Evolutionary conservation across 768 basidiomycete genomes (phyloP), one percentile per base, ranked within the genome.

Genomic region (Lactarius hatsudake): DNA sequence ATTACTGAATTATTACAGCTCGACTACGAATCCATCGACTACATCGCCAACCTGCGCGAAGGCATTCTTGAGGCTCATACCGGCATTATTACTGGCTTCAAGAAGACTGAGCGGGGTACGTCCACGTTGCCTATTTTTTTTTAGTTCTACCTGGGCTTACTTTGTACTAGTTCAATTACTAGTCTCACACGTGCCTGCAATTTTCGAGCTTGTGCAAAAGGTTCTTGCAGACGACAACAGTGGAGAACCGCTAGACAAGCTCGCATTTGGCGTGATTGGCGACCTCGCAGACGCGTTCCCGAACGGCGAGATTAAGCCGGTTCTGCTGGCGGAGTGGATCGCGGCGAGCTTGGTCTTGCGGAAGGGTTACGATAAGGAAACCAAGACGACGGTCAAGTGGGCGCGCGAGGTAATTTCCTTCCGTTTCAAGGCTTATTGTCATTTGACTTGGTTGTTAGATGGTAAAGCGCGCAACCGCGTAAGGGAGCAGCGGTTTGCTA

Each of bases 31-130:
- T 85, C 96, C 64, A 84, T 96, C 64, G 97, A 99, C 71, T 98
- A 98, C 74, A 93, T 96, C 55, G 83, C 86, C 62, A 86, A 86
- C 62, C 83, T 99, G 64, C 87, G 97, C 43, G 97, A 98, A 73
- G 94, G 94, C 55, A 98, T 99, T 71, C 80, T 98, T 38, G 97
- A 99, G 76, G 96, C 97, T 2, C 98, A 97, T 73, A 96, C 93
- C 5, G 96, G 96, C 30, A 89, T 99, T 69, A 88, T 98, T 67
- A 89, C 93, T 43, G 95, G 91, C 0, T 80, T 98, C 74, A 96
- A 95, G 81, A 87, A 87, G 72, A 90, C 90, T 1, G 84, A 86
- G 26, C 88, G 93, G 79, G 85, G 94, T 92, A 71, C 12, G 53
- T 64, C 30, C 20, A 18, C 15, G 20, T 45, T 45, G 40, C 63